Evolutionary conservation across 805 yeast genomes (phyloP).

Genomic region (Wickerhamiella galacta): DNA sequence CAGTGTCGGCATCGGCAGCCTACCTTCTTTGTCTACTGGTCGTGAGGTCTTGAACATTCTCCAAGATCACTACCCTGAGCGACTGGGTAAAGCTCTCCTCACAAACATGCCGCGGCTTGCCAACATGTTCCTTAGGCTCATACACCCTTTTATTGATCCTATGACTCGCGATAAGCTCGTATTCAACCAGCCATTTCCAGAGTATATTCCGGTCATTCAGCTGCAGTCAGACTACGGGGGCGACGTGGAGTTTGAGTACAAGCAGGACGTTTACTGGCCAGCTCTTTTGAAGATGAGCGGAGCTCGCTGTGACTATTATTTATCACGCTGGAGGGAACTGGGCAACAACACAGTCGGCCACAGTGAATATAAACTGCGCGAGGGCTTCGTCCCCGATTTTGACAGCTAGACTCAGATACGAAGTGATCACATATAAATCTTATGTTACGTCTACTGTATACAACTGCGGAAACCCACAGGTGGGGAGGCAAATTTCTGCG

Average conservation of each 20-base stretch:
- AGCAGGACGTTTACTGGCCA: conserved; percentile 69
- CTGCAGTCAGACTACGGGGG: conserved; percentile 81
- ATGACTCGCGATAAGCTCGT: conserved; percentile 85
- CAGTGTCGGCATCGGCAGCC: conserved; percentile 38
- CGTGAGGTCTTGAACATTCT: conserved; percentile 83
- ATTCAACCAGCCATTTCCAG: conserved; percentile 72
- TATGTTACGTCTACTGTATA: not conserved
- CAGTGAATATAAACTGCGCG: conserved; percentile 64
- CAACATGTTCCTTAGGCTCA: conserved; percentile 78
- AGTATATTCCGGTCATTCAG: conserved; percentile 68
- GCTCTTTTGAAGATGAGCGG: conserved; percentile 44
- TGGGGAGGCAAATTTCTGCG: no score
- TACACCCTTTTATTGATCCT: conserved; percentile 94
- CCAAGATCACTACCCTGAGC: conserved; percentile 95
- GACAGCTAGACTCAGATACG: no score
- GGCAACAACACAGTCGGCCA: conserved; percentile 58
- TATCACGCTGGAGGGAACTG: conserved; percentile 49
- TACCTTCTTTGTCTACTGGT: conserved; percentile 81
- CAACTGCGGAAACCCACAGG: not conserved
- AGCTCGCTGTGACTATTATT: conserved; percentile 42
- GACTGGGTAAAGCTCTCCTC: conserved; percentile 81
- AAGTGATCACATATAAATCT: not conserved
- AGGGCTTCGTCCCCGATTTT: conserved; percentile 2
- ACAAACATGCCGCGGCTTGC: conserved; percentile 91
- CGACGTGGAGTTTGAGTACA: conserved; percentile 61